Conservation (phyloP, 768 basidiomycete genomes). For the Tylopilus sp. region DNA sequence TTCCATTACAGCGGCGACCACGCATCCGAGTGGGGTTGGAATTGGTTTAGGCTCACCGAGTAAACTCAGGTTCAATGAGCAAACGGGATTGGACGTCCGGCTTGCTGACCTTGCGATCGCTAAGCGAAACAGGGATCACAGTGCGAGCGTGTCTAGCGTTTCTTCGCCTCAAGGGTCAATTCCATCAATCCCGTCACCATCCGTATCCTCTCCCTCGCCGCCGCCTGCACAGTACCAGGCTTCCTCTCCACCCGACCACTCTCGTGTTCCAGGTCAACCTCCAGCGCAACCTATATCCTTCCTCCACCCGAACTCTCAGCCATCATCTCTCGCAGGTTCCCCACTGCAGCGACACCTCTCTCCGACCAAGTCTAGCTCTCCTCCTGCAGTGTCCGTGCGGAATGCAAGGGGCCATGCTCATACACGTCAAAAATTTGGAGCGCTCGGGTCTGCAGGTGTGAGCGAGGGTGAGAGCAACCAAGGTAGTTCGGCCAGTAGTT, state of each 20-base stretch:
- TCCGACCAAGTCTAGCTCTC: constrained; percentile 57
- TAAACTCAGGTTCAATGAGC: constrained; percentile 17
- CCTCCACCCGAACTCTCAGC: constrained; percentile 15
- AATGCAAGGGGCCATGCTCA: constrained; percentile 51
- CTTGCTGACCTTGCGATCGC: constrained; percentile 33
- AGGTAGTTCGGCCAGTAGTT: constrained; percentile 75
- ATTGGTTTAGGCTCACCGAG: constrained; percentile 32
- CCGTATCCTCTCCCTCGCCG: constrained; percentile 48
- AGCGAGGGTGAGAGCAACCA: constrained; percentile 62
- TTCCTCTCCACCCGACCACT: constrained; percentile 23
- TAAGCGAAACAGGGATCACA: constrained; percentile 49
- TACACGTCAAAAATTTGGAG: constrained; percentile 42
- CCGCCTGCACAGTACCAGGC: constrained; percentile 28
- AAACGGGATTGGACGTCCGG: constrained; percentile 29
- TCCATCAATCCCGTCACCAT: constrained; percentile 76
- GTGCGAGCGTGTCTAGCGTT: constrained; percentile 71
- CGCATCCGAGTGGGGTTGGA: background rate
- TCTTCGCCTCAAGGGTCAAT: constrained; percentile 77
- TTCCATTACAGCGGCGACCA: constrained; percentile 6
- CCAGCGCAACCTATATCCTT: constrained; percentile 6
- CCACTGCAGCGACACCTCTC: constrained; percentile 52
- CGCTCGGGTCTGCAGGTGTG: constrained; percentile 37
- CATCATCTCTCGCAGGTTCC: constrained; percentile 16
- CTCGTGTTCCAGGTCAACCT: constrained; percentile 1
- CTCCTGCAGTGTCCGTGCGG: constrained; percentile 54